phyloP scores from a whole-genome alignment of 2,329 filamentous ascomycete genomes.

The Trichoderma breve region DNA sequence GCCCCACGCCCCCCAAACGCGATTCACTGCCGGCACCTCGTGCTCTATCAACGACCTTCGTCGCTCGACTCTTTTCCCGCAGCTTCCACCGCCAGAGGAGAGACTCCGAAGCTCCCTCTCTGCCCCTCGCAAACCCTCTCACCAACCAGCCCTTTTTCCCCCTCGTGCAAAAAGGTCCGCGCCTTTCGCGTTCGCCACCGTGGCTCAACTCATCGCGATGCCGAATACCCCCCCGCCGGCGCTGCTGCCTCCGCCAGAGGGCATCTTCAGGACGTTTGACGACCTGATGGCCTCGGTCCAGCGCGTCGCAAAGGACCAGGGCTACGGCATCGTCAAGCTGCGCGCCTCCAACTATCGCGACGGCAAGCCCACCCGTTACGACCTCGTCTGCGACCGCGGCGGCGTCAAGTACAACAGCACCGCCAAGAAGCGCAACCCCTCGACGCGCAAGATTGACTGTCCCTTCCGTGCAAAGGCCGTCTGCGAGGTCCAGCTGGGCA shows the following conservation, averaged over 20 bases:
- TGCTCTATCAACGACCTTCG: conserved; percentile 9
- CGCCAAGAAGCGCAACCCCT: conserved; percentile 63
- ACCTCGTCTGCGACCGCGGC: conserved; percentile 61
- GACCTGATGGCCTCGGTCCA: conserved; percentile 58
- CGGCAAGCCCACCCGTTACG: conserved; percentile 60
- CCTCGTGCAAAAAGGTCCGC: conserved; percentile 29
- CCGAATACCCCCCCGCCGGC: conserved; percentile 47
- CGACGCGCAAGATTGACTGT: conserved; percentile 62
- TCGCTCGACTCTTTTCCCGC: background rate
- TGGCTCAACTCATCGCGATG: conserved; percentile 41
- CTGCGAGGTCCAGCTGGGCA: conserved; percentile 60
- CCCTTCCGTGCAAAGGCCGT: conserved; percentile 63
- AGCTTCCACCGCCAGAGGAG: background rate
- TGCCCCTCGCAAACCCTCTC: conserved; percentile 14
- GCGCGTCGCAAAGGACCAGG: conserved; percentile 59
- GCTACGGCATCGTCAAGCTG: conserved; percentile 62
- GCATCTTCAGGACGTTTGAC: conserved; percentile 59
- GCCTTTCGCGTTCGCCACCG: conserved; percentile 32
- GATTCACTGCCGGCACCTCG: background rate
- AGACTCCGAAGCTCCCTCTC: background rate
- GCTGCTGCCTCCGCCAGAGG: conserved; percentile 57
- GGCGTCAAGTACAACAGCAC: conserved; percentile 65
- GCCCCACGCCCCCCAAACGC: conserved; percentile 9
- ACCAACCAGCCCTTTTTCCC: conserved; percentile 17
- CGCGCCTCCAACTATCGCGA: conserved; percentile 63